Percentiles rank a stretch among this genome's conserved stretches.
These are phyloP conservation scores for Cyanodermella asteris DNA, from an alignment of 2,329 filamentous ascomycete genomes.

Conservation along the genomic window DNA sequence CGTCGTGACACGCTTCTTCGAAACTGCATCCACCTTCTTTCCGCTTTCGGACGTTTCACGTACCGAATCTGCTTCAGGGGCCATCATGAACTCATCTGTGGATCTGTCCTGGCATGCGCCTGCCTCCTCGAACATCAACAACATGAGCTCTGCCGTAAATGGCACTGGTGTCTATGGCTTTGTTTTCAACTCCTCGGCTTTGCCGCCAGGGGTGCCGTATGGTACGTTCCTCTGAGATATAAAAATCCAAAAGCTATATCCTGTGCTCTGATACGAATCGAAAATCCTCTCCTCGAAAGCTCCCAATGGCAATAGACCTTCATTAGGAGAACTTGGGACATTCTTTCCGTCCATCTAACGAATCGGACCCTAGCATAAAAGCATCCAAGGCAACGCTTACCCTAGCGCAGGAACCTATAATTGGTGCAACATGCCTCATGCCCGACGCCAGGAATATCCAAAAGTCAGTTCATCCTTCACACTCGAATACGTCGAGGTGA, in stretches of 20 bases:
- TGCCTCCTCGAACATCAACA: slow-evolving; percentile 33
- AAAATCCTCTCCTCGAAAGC: no score
- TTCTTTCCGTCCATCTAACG: no score
- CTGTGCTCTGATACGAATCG: no score
- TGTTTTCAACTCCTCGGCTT: slow-evolving; percentile 44
- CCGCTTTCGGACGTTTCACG: background rate
- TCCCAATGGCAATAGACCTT: no score
- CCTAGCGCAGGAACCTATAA: slow-evolving; percentile 4
- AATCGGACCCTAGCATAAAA: no score
- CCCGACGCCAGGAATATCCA: slow-evolving; percentile 43
- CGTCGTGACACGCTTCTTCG: background rate
- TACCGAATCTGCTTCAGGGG: slow-evolving; percentile 2
- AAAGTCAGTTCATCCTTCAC: slow-evolving; percentile 14
- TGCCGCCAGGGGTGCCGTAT: slow-evolving; percentile 18
- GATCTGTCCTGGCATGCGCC: slow-evolving; percentile 39
- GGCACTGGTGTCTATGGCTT: slow-evolving; percentile 48
- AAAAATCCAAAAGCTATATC: no score
- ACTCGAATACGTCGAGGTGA: slow-evolving; percentile 15
- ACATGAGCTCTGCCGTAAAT: slow-evolving; percentile 34
- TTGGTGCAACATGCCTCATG: slow-evolving; percentile 66
- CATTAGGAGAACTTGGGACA: no score
- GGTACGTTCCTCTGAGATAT: background rate
- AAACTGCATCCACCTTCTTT: slow-evolving; percentile 1
- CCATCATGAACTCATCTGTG: slow-evolving; percentile 6
- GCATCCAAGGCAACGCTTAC: no score